phyloP scores from a whole-genome alignment of 2,329 filamentous ascomycete genomes.

The Zymoseptoria crescenta region DNA sequence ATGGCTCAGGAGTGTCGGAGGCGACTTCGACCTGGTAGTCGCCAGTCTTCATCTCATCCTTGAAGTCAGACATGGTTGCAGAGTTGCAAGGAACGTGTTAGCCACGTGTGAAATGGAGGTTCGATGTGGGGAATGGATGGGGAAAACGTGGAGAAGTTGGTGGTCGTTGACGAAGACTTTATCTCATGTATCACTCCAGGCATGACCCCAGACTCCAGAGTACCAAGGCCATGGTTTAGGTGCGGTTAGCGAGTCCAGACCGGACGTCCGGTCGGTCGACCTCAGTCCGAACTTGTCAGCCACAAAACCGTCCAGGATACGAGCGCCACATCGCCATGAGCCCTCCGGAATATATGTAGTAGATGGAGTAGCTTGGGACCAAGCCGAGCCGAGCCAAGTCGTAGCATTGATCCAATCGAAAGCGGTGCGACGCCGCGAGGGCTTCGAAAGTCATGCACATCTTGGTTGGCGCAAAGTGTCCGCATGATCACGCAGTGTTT shows the following conservation, averaged over 20 bases:
- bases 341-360: not conserved
- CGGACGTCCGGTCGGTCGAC: not conserved
- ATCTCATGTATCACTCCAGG: not conserved
- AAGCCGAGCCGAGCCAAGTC: not conserved
- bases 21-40: slow-evolving; percentile 2
- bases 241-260: not conserved
- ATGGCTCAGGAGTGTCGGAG: slow-evolving; percentile 2
- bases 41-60: slow-evolving; percentile 4
- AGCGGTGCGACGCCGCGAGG: not conserved
- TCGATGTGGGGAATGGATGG: slow-evolving; percentile 1
- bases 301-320: not conserved
- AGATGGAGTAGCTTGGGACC: not conserved
- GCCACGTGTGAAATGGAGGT: not conserved
- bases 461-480: not conserved
- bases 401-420: not conserved
- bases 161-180: slow-evolving; percentile 4
- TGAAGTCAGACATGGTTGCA: slow-evolving; percentile 4
- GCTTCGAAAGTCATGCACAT: not conserved
- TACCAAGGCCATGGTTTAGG: not conserved
- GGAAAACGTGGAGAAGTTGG: slow-evolving; percentile 4
- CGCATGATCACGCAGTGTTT: not conserved
- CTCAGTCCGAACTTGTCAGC: not conserved
- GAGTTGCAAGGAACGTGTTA: slow-evolving; percentile 3
- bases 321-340: not conserved
- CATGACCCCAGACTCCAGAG: not conserved